Evolutionary conservation across 176 grass and related monocot species (phyloP).

Genomic region (Musa acuminata): DNA sequence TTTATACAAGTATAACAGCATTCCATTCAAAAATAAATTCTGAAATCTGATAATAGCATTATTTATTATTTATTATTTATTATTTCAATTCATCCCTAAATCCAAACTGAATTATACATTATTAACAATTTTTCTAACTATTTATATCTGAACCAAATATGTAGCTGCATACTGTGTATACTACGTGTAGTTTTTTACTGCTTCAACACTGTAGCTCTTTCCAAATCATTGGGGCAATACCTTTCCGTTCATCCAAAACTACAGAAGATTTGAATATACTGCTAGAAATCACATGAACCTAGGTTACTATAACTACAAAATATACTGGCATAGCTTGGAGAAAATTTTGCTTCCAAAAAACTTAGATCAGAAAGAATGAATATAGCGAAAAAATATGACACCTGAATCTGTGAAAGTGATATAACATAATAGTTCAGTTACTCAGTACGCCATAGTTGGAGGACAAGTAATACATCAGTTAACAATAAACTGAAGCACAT

Average conservation of each 20-base stretch:
- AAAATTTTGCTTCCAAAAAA: not conserved
- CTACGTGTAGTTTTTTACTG: not conserved
- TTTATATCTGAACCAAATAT: not conserved
- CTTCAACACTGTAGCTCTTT: not conserved
- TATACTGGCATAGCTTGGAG: not conserved
- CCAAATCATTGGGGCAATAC: not conserved
- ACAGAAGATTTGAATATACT: no score
- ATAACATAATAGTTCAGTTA: not conserved
- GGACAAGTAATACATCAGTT: conserved; percentile 13
- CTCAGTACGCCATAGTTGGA: not conserved
- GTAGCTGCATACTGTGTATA: not conserved
- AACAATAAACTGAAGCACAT: not conserved
- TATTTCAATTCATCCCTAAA: not conserved
- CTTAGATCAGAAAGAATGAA: not conserved
- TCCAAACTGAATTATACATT: not conserved
- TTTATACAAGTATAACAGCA: no score
- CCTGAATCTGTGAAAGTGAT: not conserved
- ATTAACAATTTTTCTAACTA: not conserved
- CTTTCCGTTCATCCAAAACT: no score
- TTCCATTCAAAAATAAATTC: no score
- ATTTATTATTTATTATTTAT: conserved; percentile 6
- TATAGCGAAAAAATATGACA: not conserved
- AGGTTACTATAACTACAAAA: not conserved
- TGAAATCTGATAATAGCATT: no score
- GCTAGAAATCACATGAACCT: not conserved